Conservation (phyloP, 495 filamentous ascomycete species). For the Haplographium delicatum region DNA sequence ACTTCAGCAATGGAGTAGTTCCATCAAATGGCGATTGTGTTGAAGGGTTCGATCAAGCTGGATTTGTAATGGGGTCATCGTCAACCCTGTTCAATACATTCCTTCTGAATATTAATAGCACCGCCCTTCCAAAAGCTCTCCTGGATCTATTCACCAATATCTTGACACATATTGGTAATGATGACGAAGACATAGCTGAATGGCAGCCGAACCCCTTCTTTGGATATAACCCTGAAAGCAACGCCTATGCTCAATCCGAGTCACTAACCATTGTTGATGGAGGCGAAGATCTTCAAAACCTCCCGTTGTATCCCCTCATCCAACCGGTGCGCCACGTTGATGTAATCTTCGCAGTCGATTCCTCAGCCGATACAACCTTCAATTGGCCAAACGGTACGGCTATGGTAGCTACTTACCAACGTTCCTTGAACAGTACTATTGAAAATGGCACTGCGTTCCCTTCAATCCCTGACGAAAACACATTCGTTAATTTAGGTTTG, state of each 20-base stretch:
- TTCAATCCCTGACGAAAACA: constrained; percentile 71
- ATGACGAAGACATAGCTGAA: constrained; percentile 72
- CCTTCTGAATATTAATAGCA: constrained; percentile 53
- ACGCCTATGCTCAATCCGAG: constrained; percentile 47
- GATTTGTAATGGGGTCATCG: constrained; percentile 88
- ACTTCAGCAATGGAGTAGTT: constrained; percentile 64
- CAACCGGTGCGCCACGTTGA: constrained; percentile 75
- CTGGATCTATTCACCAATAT: constrained; percentile 49
- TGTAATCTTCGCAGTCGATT: constrained; percentile 89
- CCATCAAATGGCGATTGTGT: constrained; percentile 49
- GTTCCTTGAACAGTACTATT: constrained; percentile 47
- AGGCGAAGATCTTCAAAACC: constrained; percentile 81
- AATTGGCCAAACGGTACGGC: constrained; percentile 86
- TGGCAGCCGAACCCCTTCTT: constrained; percentile 85
- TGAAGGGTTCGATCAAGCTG: constrained; percentile 76
- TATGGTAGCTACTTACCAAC: constrained; percentile 77
- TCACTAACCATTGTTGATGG: constrained; percentile 80
- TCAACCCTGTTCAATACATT: constrained; percentile 82
- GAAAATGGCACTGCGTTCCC: constrained; percentile 82
- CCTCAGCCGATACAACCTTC: constrained; percentile 68
- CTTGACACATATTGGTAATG: constrained; percentile 45
- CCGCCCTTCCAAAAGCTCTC: constrained; percentile 47
- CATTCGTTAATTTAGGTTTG: constrained; percentile 80
- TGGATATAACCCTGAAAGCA: constrained; percentile 57
- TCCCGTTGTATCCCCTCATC: constrained; percentile 80